phyloP scores from a whole-genome alignment of 805 yeast genomes.

The Starmera pachycereana region DNA sequence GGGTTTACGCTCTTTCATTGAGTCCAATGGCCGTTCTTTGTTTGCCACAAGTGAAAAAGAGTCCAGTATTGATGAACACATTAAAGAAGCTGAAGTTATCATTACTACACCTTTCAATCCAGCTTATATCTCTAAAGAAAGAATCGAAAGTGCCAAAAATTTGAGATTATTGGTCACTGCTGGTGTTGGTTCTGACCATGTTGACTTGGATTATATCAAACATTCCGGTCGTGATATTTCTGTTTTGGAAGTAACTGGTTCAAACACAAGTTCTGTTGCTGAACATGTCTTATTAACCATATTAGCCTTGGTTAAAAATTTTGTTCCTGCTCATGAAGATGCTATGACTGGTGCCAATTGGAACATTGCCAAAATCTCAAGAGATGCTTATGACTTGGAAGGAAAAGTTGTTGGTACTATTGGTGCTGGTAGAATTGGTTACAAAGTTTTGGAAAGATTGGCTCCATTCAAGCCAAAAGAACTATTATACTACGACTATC shows the following conservation, averaged over 20 bases:
- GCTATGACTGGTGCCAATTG: conserved; percentile 44
- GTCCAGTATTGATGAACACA: conserved; percentile 50
- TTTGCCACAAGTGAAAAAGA: conserved; percentile 64
- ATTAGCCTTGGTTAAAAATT: conserved; percentile 61
- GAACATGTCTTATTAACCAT: conserved; percentile 75
- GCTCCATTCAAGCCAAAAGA: conserved; percentile 68
- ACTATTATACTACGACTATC: conserved; percentile 67
- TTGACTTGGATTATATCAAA: conserved; percentile 52
- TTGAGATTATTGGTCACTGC: conserved; percentile 67
- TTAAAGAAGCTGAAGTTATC: conserved; percentile 64
- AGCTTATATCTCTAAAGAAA: conserved; percentile 57
- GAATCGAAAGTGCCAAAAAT: conserved; percentile 60
- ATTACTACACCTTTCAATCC: conserved; percentile 83
- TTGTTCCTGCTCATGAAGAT: conserved; percentile 69
- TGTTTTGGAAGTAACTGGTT: conserved; percentile 75
- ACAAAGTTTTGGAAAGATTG: conserved; percentile 61
- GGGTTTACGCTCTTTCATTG: conserved; percentile 57
- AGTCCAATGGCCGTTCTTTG: conserved; percentile 54
- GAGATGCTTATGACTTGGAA: conserved; percentile 65
- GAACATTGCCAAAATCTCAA: conserved; percentile 73
- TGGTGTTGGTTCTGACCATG: conserved; percentile 80
- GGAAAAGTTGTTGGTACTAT: conserved; percentile 71
- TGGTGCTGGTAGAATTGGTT: conserved; percentile 78
- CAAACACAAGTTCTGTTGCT: conserved; percentile 72
- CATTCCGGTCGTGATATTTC: conserved; percentile 53